Base-by-base conservation (phyloP, 73 alveolate species). In the Paramecium bursaria region DNA sequence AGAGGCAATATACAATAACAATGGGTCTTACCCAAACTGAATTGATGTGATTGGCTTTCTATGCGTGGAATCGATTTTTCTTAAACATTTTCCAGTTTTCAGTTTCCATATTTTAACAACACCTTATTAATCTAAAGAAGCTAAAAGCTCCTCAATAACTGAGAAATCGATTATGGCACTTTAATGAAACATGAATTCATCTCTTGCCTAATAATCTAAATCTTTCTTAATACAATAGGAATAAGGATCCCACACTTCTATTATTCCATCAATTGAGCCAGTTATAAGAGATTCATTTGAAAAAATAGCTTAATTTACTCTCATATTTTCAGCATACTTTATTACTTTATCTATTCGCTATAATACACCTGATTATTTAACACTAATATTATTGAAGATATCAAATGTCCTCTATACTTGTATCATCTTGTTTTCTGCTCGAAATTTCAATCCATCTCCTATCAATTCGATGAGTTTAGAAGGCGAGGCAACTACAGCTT, bases 81-180 rank as follows among this genome's bases (percentile, higher is more conserved):
- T 67, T 33, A 67, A 21, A 67, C 82, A 67, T n/a, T 67, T 67
- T n/a, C 82, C 82, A 1, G 82, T 67, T 10, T 67, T 67, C 17
- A 67, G 50, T 67, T 67, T 67, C 82, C 82, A 67, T 25, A 67
- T 29, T 39, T 67, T 67, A 0, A 42, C 44, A 39, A 39, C 33
- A 15, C 82, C 82, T 25, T 67, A 25, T 19, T 15, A 21, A 67
- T 67, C 82, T 47, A 67, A 67, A 35, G 50, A 25, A 35, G 50
- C 57, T 0, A 67, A 21, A 21, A 67, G 27, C 10, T 67, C 82
- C 6, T 67, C 22, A 7, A 15, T 33, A 19, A 57, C 82, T 39
- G 23, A 39, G 19, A 67, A 67, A 67, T 67, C 19, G 21, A 67
- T 67, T 33, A 67, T 27, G 7, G 50, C 33, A 67, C 15, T 17